A percentile compares a stretch with the other conserved stretches of the same genome.
Evolutionary conservation across 768 basidiomycete genomes (phyloP).

Genomic region (Antrodiella citrinella): DNA sequence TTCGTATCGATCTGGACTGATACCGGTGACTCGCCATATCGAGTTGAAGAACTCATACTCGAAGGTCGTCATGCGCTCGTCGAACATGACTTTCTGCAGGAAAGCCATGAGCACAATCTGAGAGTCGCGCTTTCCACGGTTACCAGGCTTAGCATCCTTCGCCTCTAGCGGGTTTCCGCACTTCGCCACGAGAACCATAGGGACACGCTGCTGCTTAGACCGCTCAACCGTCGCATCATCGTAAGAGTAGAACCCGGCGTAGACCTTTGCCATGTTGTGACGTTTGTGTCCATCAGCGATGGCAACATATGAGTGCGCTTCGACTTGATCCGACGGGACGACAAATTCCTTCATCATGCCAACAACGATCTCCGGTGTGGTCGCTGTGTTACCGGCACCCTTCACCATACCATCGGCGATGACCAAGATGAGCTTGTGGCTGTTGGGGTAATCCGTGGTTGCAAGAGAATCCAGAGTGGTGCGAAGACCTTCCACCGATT

Average conservation of each 20-base stretch:
- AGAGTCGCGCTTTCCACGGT: constrained; percentile 97
- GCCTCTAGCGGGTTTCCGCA: constrained; percentile 86
- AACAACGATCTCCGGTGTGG: constrained; percentile 91
- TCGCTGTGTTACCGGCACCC: constrained; percentile 81
- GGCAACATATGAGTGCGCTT: constrained; percentile 93
- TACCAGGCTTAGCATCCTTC: constrained; percentile 90
- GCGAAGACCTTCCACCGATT: constrained; percentile 90
- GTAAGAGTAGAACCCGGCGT: constrained; percentile 95
- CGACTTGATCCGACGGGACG: constrained; percentile 72
- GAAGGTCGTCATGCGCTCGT: constrained; percentile 99
- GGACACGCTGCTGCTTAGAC: constrained; percentile 94
- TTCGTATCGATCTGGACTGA: constrained; percentile 94
- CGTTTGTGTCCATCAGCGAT: constrained; percentile 99
- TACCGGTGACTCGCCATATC: constrained; percentile 90
- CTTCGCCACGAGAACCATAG: constrained; percentile 93
- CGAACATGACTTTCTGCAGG: constrained; percentile 99
- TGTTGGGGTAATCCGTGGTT: constrained; percentile 97
- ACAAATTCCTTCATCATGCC: constrained; percentile 97
- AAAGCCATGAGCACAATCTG: constrained; percentile 98
- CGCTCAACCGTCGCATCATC: constrained; percentile 83
- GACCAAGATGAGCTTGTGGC: constrained; percentile 91
- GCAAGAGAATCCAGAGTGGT: constrained; percentile 98
- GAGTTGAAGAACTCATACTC: constrained; percentile 99
- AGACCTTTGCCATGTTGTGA: constrained; percentile 99
- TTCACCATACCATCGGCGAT: constrained; percentile 99